Percentiles rank a stretch among this genome's conserved stretches.
phyloP scores from a whole-genome alignment of 2,329 filamentous ascomycete species.

The Phialophora verrucosa region DNA sequence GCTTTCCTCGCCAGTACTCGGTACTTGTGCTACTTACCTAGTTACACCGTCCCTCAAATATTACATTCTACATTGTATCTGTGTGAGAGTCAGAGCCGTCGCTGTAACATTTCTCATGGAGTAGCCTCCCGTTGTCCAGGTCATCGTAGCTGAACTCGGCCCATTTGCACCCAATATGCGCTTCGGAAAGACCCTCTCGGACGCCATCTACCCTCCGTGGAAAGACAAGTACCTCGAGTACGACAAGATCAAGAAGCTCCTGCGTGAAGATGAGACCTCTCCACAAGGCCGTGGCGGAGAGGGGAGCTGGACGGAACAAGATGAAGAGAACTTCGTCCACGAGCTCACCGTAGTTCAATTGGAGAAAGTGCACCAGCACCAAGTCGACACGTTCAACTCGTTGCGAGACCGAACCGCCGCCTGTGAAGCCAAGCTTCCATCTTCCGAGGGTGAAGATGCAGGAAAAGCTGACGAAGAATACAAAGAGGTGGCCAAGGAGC shows the following conservation, averaged over 20 bases:
- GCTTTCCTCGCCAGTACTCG: not conserved
- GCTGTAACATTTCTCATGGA: constrained; percentile 4
- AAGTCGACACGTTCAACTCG: constrained; percentile 78
- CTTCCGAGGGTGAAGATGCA: constrained; percentile 47
- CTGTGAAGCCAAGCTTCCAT: constrained; percentile 69
- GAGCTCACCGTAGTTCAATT: constrained; percentile 93
- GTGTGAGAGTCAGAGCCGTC: not conserved
- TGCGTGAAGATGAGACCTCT: constrained; percentile 73
- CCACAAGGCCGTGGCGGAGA: constrained; percentile 57
- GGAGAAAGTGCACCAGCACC: constrained; percentile 92
- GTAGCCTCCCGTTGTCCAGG: constrained; percentile 1
- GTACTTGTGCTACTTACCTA: not conserved
- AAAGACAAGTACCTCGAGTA: constrained; percentile 96
- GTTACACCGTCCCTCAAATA: not conserved
- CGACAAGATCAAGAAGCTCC: constrained; percentile 83
- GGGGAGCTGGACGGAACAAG: constrained; percentile 84
- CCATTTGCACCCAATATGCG: constrained; percentile 65
- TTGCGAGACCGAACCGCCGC: constrained; percentile 80
- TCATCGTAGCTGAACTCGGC: not conserved
- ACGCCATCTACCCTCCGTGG: constrained; percentile 84
- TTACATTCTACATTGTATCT: not conserved
- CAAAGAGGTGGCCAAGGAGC: constrained; percentile 66
- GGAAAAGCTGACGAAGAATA: constrained; percentile 48
- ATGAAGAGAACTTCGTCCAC: constrained; percentile 92
- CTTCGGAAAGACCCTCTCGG: constrained; percentile 86